These are phyloP conservation scores for Nemania sp. DNA, from an alignment of 2,329 filamentous ascomycete genomes.

Conservation along the genomic window DNA sequence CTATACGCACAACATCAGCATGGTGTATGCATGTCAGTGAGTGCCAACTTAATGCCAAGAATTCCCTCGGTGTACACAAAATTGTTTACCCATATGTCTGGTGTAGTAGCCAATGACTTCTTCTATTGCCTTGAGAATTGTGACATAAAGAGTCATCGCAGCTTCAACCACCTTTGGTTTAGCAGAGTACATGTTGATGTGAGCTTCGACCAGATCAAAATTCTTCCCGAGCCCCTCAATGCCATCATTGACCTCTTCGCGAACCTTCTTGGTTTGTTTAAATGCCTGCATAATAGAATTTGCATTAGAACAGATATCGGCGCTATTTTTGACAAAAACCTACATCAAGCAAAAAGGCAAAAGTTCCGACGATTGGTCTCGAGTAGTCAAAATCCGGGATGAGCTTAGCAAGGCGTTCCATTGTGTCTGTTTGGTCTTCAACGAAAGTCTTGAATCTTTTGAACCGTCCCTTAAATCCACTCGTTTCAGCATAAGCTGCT, in stretches of 20 bases:
- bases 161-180: slow-evolving; percentile 5
- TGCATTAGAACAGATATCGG: not conserved
- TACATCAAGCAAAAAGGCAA: slow-evolving; percentile 10
- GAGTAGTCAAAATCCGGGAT: slow-evolving; percentile 12
- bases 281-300: slow-evolving; percentile 1
- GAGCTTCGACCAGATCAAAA: slow-evolving; percentile 8
- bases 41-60: no score
- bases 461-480: not conserved
- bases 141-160: slow-evolving; percentile 7
- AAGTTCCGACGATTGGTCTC: slow-evolving; percentile 7
- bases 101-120: slow-evolving; percentile 16
- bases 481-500: slow-evolving; percentile 1
- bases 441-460: slow-evolving; percentile 6
- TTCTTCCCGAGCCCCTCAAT: slow-evolving; percentile 9
- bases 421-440: not conserved
- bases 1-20: not conserved
- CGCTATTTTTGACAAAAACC: not conserved
- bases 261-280: slow-evolving; percentile 14
- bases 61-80: not conserved
- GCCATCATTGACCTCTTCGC: slow-evolving; percentile 8
- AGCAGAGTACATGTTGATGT: slow-evolving; percentile 11
- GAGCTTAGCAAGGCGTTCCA: not conserved
- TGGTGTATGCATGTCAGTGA: not conserved
- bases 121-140: slow-evolving; percentile 14
- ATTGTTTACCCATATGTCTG: slow-evolving; percentile 11